Base-by-base conservation (phyloP, 768 basidiomycete species). In the Macrolepiota albuminosa region DNA sequence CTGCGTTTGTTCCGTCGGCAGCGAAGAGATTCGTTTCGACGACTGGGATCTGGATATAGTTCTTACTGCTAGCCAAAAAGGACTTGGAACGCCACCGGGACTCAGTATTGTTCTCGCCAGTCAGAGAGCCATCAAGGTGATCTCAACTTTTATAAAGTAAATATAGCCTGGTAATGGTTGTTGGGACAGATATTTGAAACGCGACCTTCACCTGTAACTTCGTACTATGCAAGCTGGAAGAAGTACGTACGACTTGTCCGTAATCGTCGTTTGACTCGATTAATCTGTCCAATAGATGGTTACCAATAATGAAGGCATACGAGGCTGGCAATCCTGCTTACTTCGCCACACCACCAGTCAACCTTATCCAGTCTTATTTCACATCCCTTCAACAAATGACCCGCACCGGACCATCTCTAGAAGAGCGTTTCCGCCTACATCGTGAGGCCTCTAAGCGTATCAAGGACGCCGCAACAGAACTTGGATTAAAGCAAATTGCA, bases 1-100 rank as follows among this genome's bases (percentile, higher is more conserved):
- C 69, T 93, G 85, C n/a, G 97, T 99, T 31, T 99, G 97, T 75
- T 89, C 94, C 2, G 94, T 98, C 16, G 97, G 92, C 6, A 92
- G 89, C 66, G 97, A 98, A 71, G 94, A 98, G 71, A 95, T 99
- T 67, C 84, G 80, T 48, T 90, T 97, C 79, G 97, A 98, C 66
- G 87, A 83, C 2, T 98, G 97, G 97, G 86, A 82, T 29, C 79
- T 98, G 56, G 97, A 99, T 65, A 85, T 95, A 40, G 88, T 98
- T 29, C 66, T 95, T 45, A 84, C 88, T 16, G 94, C 92, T 10
- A 87, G 85, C 59, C 94, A 96, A 73, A 97, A 97, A 70, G 97
- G 96, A 43, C 85, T 99, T 24, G 89, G 95, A 34, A 85, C 88
- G 0, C 97, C 97, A 2, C 96, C 97, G 8, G 97, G 97, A 39